Evolutionary conservation across 139 green algal genomes (phyloP).

Genomic region (Diplosphaera chodatii): DNA sequence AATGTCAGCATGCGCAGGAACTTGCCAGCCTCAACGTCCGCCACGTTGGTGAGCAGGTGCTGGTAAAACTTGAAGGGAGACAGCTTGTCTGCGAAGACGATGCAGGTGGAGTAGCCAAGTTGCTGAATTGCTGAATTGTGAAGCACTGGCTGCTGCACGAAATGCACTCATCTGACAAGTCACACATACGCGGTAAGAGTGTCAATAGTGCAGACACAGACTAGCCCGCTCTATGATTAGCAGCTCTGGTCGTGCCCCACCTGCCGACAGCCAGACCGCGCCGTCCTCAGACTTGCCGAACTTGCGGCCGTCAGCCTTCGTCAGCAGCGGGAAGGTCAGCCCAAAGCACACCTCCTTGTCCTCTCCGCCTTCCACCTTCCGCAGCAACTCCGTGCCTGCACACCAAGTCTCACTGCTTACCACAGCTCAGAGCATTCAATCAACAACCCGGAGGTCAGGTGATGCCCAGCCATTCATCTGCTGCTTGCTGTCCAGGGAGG

Average conservation of each 20-base stretch:
- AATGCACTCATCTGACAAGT: no score
- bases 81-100: constrained; percentile 74
- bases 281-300: constrained; percentile 93
- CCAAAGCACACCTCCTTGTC: constrained; percentile 54
- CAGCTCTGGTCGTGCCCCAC: background rate
- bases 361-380: constrained; percentile 49
- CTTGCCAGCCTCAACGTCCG: constrained; percentile 74
- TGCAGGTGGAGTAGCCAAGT: no score
- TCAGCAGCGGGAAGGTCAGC: constrained; percentile 88
- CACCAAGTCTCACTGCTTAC: no score
- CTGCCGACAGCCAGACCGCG: constrained; percentile 80
- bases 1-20: constrained; percentile 96
- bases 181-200: no score
- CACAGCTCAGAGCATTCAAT: no score
- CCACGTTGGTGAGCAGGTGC: constrained; percentile 27
- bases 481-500: no score
- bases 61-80: constrained; percentile 99
- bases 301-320: constrained; percentile 87
- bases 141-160: no score
- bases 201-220: no score
- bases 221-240: no score
- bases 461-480: no score
- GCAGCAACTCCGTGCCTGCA: constrained; percentile 73
- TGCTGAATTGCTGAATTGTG: no score
- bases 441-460: no score